These are phyloP conservation scores for Lipomyces yamanashiensis DNA, from an alignment of 805 yeast species.

Conservation along the genomic window DNA sequence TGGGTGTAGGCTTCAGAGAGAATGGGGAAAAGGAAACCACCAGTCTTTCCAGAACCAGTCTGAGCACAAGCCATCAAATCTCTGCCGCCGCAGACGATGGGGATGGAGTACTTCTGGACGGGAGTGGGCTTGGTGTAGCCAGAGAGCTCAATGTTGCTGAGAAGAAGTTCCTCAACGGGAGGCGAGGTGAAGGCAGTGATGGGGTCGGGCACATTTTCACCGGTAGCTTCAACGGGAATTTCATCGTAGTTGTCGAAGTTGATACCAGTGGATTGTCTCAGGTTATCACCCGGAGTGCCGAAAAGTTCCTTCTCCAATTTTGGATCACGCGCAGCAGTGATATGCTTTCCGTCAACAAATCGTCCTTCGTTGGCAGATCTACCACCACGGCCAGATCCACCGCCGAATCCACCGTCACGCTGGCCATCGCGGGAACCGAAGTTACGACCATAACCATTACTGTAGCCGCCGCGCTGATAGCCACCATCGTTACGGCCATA, in stretches of 20 bases:
- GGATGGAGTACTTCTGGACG: conserved; percentile 91
- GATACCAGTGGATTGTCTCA: conserved; percentile 91
- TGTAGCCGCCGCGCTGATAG: conserved; percentile 26
- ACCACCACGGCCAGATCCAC: conserved; percentile 43
- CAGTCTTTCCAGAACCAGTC: conserved; percentile 98
- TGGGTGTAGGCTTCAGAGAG: conserved; percentile 84
- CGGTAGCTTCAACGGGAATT: conserved; percentile 97
- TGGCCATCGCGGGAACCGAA: conserved; percentile 35
- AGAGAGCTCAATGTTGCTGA: conserved; percentile 84
- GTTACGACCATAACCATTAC: conserved; percentile 33
- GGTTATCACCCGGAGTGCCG: conserved; percentile 73
- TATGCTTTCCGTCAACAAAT: conserved; percentile 86
- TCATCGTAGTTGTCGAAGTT: conserved; percentile 98
- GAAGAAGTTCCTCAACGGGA: conserved; percentile 83
- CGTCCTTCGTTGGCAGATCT: conserved; percentile 61
- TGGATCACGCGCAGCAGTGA: conserved; percentile 75
- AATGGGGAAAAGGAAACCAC: conserved; percentile 98
- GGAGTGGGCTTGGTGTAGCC: conserved; percentile 96
- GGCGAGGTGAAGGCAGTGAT: conserved; percentile 86
- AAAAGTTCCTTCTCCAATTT: conserved; percentile 77
- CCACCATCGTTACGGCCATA: conserved; percentile 27
- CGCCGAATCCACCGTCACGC: conserved; percentile 31
- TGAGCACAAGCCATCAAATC: conserved; percentile 98
- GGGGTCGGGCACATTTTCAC: conserved; percentile 93
- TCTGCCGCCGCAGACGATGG: conserved; percentile 85